Evolutionary conservation across 106 monocot species (phyloP), one percentile per base, ranked within the genome.

Genomic region (Vanilla planifolia): DNA sequence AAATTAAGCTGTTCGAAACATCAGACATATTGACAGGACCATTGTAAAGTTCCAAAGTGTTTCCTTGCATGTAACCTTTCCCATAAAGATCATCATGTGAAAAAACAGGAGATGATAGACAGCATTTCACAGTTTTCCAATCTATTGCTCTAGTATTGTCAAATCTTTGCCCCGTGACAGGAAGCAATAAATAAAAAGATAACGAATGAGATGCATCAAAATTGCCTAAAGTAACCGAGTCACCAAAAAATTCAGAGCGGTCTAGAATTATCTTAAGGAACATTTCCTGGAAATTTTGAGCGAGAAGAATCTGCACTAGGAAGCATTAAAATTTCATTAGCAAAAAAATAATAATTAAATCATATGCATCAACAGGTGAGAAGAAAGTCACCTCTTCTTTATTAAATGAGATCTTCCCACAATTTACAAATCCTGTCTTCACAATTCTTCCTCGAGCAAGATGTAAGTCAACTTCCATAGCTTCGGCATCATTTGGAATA

Each of bases 241-340:
- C 68, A 44, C 59, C 52, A 65, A 45, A 62, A 70, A 85, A 88
- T 39, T 87, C 88, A 32, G 76, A 61, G 63, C 88, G 60, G 65
- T 92, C 88, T 67, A 98, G 71, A 51, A 92, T 78, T 48, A 92
- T 51, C 59, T 92, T 98, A 29, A 91, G 84, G 69, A 62, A 88
- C 85, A 92, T 88, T 77, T 88, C 98, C 67, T 98, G 98, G 46
- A 85, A 98, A 35, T 80, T 73, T 61, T 82, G 60, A 47, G 92
- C 91, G 34, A 82, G 73, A 37, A 73, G 45, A 44, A 98, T 76
- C 98, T 98, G 81, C 9, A 51, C 42, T 22, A 55, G 52, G 32
- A 46, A 30, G 46, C 62, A 21, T 74, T 32, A 36, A 76, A 29
- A 60, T 25, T 33, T 1, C 1, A 59, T 8, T 20, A 39, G 40